Conservation (phyloP, 202 grass and related monocot genomes). For the Schoenoplectus triqueter region DNA sequence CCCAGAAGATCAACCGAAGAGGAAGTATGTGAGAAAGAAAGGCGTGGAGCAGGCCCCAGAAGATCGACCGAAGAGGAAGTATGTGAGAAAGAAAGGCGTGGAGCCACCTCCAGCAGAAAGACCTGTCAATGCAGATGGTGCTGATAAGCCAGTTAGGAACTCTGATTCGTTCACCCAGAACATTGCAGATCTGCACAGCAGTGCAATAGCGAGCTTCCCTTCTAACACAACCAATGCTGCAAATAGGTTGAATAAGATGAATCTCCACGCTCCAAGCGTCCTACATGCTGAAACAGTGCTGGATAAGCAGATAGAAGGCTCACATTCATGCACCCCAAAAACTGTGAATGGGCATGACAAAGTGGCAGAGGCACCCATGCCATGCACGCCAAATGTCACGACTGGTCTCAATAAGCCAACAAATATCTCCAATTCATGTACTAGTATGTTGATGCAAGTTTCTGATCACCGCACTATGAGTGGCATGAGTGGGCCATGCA, state of each 20-base stretch:
- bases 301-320: constrained; percentile 5
- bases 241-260: background rate
- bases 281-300: constrained; percentile 1
- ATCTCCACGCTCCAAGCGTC: background rate
- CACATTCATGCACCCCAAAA: constrained; percentile 32
- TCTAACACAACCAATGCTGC: constrained; percentile 7
- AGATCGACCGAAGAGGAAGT: constrained; percentile 58
- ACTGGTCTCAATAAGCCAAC: constrained; percentile 20
- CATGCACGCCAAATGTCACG: constrained; percentile 21
- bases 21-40: constrained; percentile 69
- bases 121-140: constrained; percentile 32
- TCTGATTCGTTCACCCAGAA: constrained; percentile 32
- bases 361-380: constrained; percentile 15
- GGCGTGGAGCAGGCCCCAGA: constrained; percentile 33
- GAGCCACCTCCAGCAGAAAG: constrained; percentile 28
- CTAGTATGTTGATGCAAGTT: background rate
- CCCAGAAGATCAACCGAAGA: constrained; percentile 50
- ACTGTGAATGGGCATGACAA: constrained; percentile 5
- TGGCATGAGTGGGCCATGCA: constrained; percentile 21
- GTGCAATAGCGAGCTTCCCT: background rate
- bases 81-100: constrained; percentile 60
- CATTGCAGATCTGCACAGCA: background rate
- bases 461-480: background rate
- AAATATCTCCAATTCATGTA: constrained; percentile 19
- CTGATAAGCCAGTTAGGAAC: constrained; percentile 24